Base-by-base conservation (phyloP, 2,329 filamentous ascomycete species). In the Aspergillus udagawae region DNA sequence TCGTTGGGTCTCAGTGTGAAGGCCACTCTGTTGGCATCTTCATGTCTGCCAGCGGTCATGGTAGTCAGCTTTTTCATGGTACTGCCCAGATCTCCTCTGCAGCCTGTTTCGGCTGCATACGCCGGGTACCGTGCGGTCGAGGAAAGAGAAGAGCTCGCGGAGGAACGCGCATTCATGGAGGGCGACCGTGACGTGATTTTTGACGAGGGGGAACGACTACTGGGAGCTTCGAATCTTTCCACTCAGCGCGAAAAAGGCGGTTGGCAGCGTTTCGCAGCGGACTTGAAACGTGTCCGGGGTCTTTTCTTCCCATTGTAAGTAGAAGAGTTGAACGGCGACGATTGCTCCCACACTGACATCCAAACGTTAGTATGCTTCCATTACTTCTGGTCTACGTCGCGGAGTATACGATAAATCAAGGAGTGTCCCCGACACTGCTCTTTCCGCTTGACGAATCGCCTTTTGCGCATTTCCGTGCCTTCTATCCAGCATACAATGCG, bases 371-470 rank as follows among this genome's bases (percentile, higher is more conserved):
- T 73, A 97, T 99, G 92, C 81, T 96, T 3, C 94, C 94, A 0
- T 82, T 99, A 14, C 81, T 97, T 35, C 78, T 97, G 17, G 94
- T 99, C 29, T 99, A 97, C 72, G 84, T 97, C 38, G 91, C 92
- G 56, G 94, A 99, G 78, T 99, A 99, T 73, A 95, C 90, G 55
- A 97, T 97, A 75, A 97, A 97, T 77, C 92, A 96, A 77, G 93
- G 92, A 38, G 91, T 97, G 0, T 82, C 91, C 0, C 93, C 94
- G 0, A 96, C 92, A 0, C 80, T 97, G 0, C 83, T 99, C 4
- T 99, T 96, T 70, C 91, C 92, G 0, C 80, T 97, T 0, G 70
- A 81, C 1, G 75, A 83, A 10, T 88, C 90, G 1, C 94, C 94
- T 0, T 97, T 97, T 71, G 76, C 79, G 32, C 84, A 91, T 64